Evolutionary conservation across 352 stramenopile species (phyloP).

Genomic region (Phytophthora sansomeana): DNA sequence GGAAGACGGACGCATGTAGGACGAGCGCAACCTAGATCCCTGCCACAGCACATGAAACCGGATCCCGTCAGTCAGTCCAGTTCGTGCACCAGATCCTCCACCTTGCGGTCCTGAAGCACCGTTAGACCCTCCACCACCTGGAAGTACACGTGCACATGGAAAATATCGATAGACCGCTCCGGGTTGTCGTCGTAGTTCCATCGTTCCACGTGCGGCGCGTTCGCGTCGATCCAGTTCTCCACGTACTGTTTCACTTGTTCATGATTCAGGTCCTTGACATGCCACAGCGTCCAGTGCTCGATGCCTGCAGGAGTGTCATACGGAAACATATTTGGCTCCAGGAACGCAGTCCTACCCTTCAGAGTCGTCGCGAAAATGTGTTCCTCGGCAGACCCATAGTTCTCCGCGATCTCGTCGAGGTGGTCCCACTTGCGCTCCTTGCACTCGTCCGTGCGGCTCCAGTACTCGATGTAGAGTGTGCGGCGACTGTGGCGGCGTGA

Average conservation of each 20-base stretch:
- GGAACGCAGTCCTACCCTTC: slow-evolving; percentile 79
- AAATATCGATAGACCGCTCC: slow-evolving; percentile 90
- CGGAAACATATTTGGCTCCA: slow-evolving; percentile 92
- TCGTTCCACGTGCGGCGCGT: slow-evolving; percentile 72
- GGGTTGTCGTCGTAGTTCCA: slow-evolving; percentile 93
- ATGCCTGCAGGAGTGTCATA: slow-evolving; percentile 90
- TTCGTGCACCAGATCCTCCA: slow-evolving; percentile 80
- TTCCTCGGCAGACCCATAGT: slow-evolving; percentile 79
- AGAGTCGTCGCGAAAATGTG: slow-evolving; percentile 87
- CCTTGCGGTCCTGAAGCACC: slow-evolving; percentile 67
- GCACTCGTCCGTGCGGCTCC: slow-evolving; percentile 88
- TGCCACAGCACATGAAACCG: slow-evolving; percentile 31
- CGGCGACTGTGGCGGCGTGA: slow-evolving; percentile 53
- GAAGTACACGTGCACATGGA: slow-evolving; percentile 92
- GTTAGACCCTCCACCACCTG: slow-evolving; percentile 64
- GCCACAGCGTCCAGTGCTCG: slow-evolving; percentile 91
- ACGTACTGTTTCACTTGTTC: slow-evolving; percentile 90
- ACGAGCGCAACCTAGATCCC: slow-evolving; percentile 31
- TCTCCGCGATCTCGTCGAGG: slow-evolving; percentile 81
- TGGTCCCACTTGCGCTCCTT: slow-evolving; percentile 92
- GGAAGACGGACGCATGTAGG: not conserved
- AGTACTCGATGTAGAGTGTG: slow-evolving; percentile 91
- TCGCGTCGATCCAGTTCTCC: slow-evolving; percentile 89
- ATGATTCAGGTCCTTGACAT: slow-evolving; percentile 77
- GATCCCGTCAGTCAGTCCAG: slow-evolving; percentile 56